Percentiles rank a stretch among this genome's conserved stretches.
Conservation (phyloP, 371 early-diverging fungal species). For the Mucor racemosus region DNA sequence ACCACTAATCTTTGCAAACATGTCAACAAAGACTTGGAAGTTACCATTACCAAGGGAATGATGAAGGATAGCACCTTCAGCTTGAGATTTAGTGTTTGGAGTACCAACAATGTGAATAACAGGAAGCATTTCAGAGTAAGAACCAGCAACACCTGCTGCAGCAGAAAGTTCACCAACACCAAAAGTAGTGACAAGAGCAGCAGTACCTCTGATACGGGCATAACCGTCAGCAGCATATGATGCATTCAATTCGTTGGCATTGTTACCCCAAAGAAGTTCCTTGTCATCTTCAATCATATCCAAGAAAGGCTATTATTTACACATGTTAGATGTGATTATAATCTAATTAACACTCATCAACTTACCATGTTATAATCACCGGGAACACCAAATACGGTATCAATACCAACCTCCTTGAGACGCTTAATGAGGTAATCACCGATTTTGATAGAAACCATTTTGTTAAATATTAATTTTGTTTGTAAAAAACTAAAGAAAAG, state of each 20-base stretch:
- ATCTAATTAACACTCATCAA: no score
- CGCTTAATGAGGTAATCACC: constrained; percentile 44
- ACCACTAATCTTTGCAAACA: constrained; percentile 41
- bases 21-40: constrained; percentile 45
- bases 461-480: not conserved
- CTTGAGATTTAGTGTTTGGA: constrained; percentile 46
- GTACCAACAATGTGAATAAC: constrained; percentile 62
- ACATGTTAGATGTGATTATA: no score
- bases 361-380: constrained; percentile 58
- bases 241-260: constrained; percentile 52
- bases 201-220: constrained; percentile 42
- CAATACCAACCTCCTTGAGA: constrained; percentile 49
- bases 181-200: constrained; percentile 57
- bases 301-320: constrained; percentile 31
- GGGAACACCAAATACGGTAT: constrained; percentile 52
- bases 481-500: not conserved
- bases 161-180: constrained; percentile 62
- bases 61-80: constrained; percentile 50
- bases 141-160: constrained; percentile 58
- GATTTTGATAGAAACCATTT: constrained; percentile 29
- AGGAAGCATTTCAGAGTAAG: constrained; percentile 58
- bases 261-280: constrained; percentile 43
- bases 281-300: constrained; percentile 42
- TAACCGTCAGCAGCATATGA: constrained; percentile 62
- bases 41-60: constrained; percentile 62